Conservation (phyloP, 345 rosid species). For the Syzygium grande region DNA sequence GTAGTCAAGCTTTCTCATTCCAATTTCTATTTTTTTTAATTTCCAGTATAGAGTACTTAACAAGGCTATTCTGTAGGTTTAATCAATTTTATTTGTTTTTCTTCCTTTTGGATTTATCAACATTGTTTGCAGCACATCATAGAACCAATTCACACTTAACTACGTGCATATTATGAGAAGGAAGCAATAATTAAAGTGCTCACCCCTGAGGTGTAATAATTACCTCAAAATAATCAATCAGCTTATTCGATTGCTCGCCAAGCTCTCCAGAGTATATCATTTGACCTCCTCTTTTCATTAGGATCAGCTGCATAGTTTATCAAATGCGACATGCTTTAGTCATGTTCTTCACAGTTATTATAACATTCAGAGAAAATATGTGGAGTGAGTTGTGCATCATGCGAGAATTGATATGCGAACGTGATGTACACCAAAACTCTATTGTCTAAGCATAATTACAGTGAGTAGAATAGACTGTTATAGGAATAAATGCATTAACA, state of each 20-base stretch:
- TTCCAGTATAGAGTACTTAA: neutral
- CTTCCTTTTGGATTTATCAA: neutral
- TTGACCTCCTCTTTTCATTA: constrained; percentile 17
- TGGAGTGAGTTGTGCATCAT: too few relatives aligned
- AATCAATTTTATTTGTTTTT: neutral
- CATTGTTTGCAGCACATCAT: neutral
- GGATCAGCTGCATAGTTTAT: constrained; percentile 9
- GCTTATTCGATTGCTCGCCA: constrained; percentile 7
- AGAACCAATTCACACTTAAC: neutral
- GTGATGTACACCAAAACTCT: neutral
- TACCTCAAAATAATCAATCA: constrained; percentile 16
- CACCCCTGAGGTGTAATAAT: neutral
- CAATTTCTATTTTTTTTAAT: neutral
- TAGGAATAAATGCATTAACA: neutral
- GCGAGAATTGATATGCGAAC: too few relatives aligned
- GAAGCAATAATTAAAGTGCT: neutral
- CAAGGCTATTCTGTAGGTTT: neutral
- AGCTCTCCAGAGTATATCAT: constrained; percentile 13
- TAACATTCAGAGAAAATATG: too few relatives aligned
- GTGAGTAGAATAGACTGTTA: neutral
- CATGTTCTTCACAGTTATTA: neutral
- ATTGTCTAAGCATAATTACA: neutral
- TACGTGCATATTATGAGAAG: neutral
- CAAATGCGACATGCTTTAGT: neutral
- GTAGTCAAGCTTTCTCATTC: neutral